Evolutionary conservation across 2,329 filamentous ascomycete genomes (phyloP).

Genomic region (Stachybotrys elegans): DNA sequence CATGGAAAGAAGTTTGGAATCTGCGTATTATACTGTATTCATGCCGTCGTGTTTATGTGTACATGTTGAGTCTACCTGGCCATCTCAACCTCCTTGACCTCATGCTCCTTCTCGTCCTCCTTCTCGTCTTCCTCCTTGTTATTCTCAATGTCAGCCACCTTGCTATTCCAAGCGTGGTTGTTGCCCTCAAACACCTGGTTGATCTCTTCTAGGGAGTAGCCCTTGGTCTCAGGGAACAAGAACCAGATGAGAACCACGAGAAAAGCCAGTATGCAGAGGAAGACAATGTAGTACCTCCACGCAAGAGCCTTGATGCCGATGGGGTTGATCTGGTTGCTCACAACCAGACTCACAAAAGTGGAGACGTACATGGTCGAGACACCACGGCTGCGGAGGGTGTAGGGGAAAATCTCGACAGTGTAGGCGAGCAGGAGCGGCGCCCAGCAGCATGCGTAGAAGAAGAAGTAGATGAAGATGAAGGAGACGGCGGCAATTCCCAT

Average conservation of each 20-base stretch:
- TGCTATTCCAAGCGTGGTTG: neutral
- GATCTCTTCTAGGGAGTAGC: conserved; percentile 23
- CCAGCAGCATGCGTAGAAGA: conserved; percentile 40
- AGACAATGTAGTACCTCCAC: conserved; percentile 37
- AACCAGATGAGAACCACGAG: conserved; percentile 30
- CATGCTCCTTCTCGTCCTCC: neutral
- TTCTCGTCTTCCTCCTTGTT: neutral
- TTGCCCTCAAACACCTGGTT: conserved; percentile 21
- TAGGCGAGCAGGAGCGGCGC: conserved; percentile 42
- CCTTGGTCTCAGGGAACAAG: conserved; percentile 28
- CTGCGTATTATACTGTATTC: too few relatives aligned
- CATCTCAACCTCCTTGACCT: conserved; percentile 1
- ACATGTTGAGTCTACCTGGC: neutral
- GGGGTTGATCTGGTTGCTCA: conserved; percentile 36
- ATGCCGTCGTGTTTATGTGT: too few relatives aligned
- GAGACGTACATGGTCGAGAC: conserved; percentile 15
- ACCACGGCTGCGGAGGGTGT: conserved; percentile 14
- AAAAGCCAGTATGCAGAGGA: conserved; percentile 25
- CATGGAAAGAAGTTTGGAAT: too few relatives aligned
- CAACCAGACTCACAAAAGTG: conserved; percentile 16
- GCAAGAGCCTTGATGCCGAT: conserved; percentile 29
- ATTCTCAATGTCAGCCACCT: neutral
- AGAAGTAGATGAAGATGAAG: conserved; percentile 42
- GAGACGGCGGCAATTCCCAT: conserved; percentile 30
- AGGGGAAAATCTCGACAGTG: conserved; percentile 31